phyloP scores from a whole-genome alignment of 2,329 filamentous ascomycete species.

The Alternaria arborescens region DNA sequence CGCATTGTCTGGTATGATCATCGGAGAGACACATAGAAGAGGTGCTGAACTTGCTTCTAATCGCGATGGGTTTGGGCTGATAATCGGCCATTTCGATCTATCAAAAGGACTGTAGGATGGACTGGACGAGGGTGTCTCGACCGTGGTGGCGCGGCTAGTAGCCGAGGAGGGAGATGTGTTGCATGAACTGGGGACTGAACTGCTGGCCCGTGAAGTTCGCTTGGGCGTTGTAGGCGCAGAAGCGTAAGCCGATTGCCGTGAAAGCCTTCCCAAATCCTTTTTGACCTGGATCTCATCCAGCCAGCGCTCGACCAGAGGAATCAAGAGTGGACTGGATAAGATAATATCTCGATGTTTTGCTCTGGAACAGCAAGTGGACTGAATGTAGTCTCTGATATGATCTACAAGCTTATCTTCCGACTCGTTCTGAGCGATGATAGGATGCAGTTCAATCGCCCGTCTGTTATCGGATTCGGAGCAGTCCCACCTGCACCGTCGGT shows the following conservation, averaged over 20 bases:
- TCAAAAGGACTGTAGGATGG: background rate
- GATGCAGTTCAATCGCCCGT: background rate
- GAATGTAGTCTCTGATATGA: background rate
- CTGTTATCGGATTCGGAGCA: background rate
- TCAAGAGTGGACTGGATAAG: background rate
- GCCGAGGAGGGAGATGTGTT: background rate
- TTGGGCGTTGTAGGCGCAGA: background rate
- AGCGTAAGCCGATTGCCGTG: rapidly evolving
- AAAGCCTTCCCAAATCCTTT: too few species aligned
- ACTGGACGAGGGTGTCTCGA: background rate
- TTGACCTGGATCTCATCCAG: background rate
- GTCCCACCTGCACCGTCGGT: background rate
- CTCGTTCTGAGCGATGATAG: background rate
- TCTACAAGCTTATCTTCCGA: background rate
- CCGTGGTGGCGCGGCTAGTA: background rate
- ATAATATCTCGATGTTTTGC: background rate
- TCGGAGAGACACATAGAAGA: background rate
- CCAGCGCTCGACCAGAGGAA: background rate
- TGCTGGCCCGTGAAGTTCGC: background rate
- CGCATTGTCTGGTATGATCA: too few species aligned
- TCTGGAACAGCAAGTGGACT: background rate
- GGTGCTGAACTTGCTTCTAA: background rate
- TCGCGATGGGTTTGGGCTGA: background rate
- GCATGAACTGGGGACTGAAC: background rate
- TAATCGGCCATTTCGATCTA: background rate